A percentile compares a stretch with the other conserved stretches of the same genome.
These are phyloP conservation scores for Jamesozyma jinghongensis DNA, from an alignment of 805 yeast species.

Conservation along the genomic window DNA sequence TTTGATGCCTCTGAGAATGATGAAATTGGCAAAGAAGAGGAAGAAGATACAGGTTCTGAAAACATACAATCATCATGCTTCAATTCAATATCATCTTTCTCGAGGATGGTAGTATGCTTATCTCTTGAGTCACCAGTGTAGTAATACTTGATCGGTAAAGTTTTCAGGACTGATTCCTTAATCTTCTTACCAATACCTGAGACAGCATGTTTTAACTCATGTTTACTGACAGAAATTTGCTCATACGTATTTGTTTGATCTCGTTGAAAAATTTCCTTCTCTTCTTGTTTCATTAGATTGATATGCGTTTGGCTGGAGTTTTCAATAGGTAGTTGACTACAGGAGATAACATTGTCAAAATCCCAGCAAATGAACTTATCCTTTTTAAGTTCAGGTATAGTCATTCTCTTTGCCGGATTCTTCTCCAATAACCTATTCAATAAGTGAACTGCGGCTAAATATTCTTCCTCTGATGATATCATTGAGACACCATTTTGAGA, in stretches of 20 bases:
- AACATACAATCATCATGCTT: too few relatives aligned
- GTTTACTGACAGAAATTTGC: constrained; percentile 51
- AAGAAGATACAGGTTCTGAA: neutral
- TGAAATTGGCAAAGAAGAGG: neutral
- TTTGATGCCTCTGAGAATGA: neutral
- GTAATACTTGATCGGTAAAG: constrained; percentile 5
- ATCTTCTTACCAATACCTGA: constrained; percentile 69
- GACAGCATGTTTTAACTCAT: constrained; percentile 70
- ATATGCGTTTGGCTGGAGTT: too few relatives aligned
- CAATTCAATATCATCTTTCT: neutral
- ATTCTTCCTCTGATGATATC: constrained; percentile 37
- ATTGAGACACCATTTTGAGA: constrained; percentile 27
- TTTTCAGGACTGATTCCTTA: constrained; percentile 27
- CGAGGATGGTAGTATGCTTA: neutral
- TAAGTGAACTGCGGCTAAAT: constrained; percentile 44
- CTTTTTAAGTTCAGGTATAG: constrained; percentile 60
- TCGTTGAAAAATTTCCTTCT: constrained; percentile 19
- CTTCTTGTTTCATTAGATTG: constrained; percentile 10
- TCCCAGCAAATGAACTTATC: constrained; percentile 61
- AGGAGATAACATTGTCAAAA: constrained; percentile 21
- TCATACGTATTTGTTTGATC: constrained; percentile 22
- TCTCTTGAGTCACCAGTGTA: neutral
- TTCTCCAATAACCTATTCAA: constrained; percentile 55
- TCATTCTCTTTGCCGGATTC: constrained; percentile 59
- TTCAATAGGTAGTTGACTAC: constrained; percentile 11